Evolutionary conservation across 225 moss, liverwort and hornwort genomes (phyloP).

Genomic region (Sphagnum tenellum): DNA sequence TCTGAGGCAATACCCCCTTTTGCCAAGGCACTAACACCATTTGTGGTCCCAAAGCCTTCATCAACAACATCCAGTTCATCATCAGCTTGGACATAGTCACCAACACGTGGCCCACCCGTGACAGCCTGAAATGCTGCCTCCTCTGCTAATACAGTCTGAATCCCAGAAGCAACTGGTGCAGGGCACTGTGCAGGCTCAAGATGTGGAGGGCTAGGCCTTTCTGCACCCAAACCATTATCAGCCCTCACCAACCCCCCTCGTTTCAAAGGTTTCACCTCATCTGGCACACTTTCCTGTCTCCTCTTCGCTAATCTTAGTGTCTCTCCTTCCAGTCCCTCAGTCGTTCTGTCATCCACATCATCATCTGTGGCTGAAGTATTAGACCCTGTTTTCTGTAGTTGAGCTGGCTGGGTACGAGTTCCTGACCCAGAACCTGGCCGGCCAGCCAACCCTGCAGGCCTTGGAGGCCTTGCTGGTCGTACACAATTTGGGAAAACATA

Average conservation of each 20-base stretch:
- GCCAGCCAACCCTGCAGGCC: constrained; percentile 20
- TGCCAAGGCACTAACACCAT: not conserved
- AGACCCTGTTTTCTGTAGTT: constrained; percentile 4
- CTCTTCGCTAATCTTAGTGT: constrained; percentile 9
- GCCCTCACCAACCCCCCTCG: not conserved
- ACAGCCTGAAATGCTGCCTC: constrained; percentile 24
- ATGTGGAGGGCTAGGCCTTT: constrained; percentile 9
- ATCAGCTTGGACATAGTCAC: constrained; percentile 18
- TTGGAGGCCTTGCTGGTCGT: constrained; percentile 55
- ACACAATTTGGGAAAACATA: constrained; percentile 85
- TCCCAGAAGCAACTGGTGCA: constrained; percentile 6
- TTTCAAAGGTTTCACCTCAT: constrained; percentile 17
- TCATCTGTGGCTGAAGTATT: constrained; percentile 3
- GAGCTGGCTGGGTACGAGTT: constrained; percentile 1
- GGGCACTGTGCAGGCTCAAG: constrained; percentile 2
- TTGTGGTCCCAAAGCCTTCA: constrained; percentile 1
- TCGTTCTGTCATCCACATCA: constrained; percentile 14
- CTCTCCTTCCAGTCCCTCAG: constrained; percentile 15
- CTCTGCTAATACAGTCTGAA: constrained; percentile 10
- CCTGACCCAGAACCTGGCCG: constrained; percentile 14
- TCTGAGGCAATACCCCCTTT: constrained; percentile 5
- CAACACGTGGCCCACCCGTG: constrained; percentile 10
- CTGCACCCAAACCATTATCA: not conserved
- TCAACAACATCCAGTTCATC: constrained; percentile 26
- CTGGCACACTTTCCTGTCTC: constrained; percentile 18